phyloP scores from a whole-genome alignment of 2,329 filamentous ascomycete genomes.

The Zymoseptoria pseudotritici region DNA sequence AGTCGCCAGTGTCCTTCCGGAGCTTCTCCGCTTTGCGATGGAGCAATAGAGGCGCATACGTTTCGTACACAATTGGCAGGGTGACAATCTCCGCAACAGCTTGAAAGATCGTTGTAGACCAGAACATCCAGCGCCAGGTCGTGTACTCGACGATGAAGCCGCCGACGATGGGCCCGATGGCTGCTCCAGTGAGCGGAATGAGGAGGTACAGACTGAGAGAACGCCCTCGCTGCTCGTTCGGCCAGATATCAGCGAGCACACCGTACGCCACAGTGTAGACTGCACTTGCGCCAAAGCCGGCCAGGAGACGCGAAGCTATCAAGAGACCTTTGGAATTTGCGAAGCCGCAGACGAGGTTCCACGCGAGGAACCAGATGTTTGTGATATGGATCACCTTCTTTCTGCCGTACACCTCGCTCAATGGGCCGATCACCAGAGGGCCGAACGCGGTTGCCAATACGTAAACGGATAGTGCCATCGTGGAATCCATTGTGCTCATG shows the following conservation, averaged over 20 bases:
- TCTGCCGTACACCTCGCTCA: slow-evolving; percentile 42
- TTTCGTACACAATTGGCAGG: slow-evolving; percentile 31
- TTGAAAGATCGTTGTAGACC: slow-evolving; percentile 33
- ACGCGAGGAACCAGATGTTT: slow-evolving; percentile 46
- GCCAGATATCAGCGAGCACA: slow-evolving; percentile 16
- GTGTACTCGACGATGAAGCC: slow-evolving; percentile 31
- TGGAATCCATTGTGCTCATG: slow-evolving; percentile 21
- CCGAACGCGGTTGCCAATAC: slow-evolving; percentile 17
- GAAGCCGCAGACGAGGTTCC: slow-evolving; percentile 44
- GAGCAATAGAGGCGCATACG: slow-evolving; percentile 33
- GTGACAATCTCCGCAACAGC: slow-evolving; percentile 20
- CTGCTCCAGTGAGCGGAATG: slow-evolving; percentile 15
- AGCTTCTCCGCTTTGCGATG: slow-evolving; percentile 31
- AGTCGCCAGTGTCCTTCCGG: slow-evolving; percentile 32
- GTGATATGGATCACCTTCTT: slow-evolving; percentile 36
- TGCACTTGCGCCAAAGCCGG: slow-evolving; percentile 44
- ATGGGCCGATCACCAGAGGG: slow-evolving; percentile 12
- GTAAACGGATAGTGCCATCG: slow-evolving; percentile 16
- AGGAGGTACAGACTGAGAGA: slow-evolving; percentile 12
- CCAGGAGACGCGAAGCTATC: slow-evolving; percentile 41
- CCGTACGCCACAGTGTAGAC: slow-evolving; percentile 21
- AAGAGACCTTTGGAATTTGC: slow-evolving; percentile 36
- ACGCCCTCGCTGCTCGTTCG: slow-evolving; percentile 12
- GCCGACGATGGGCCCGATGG: slow-evolving; percentile 22
- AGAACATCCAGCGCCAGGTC: slow-evolving; percentile 40